phyloP scores from a whole-genome alignment of 2,329 filamentous ascomycete species.

The Tolypocladium sp. region DNA sequence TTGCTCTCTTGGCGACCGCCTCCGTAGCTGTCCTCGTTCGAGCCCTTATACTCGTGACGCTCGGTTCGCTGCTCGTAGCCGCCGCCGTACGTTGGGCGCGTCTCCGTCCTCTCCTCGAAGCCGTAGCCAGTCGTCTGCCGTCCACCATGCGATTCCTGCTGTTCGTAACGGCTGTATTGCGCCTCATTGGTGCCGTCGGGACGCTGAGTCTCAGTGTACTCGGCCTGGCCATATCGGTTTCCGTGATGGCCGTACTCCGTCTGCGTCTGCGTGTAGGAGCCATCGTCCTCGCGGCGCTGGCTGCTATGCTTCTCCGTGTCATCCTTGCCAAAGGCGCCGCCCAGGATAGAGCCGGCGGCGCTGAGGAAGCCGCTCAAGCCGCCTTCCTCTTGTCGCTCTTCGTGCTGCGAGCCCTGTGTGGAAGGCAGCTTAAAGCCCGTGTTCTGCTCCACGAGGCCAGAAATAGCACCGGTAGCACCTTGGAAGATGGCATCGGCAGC shows the following conservation, averaged over 20 bases:
- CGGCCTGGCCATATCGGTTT: constrained; percentile 50
- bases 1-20: constrained; percentile 9
- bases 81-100: constrained; percentile 38
- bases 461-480: constrained; percentile 45
- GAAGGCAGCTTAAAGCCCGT: constrained; percentile 33
- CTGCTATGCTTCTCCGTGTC: constrained; percentile 45
- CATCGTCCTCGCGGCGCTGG: constrained; percentile 46
- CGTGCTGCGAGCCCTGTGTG: constrained; percentile 12
- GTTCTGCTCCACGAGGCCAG: constrained; percentile 34
- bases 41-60: constrained; percentile 34
- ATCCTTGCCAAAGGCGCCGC: constrained; percentile 46
- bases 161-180: constrained; percentile 55
- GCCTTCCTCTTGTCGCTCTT: constrained; percentile 47
- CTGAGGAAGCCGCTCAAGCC: constrained; percentile 63
- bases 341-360: constrained; percentile 58
- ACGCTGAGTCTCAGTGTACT: constrained; percentile 50
- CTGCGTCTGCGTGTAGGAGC: constrained; percentile 51
- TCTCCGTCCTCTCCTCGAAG: constrained; percentile 50
- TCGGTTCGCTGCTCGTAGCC: constrained; percentile 52
- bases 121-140: constrained; percentile 38
- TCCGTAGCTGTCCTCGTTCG: constrained; percentile 15
- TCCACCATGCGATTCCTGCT: constrained; percentile 34
- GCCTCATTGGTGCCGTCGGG: constrained; percentile 46
- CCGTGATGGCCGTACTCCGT: constrained; percentile 52
- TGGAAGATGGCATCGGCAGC: constrained; percentile 48